phyloP scores from a whole-genome alignment of 2,329 filamentous ascomycete species.

The Ophiobolus disseminans region DNA sequence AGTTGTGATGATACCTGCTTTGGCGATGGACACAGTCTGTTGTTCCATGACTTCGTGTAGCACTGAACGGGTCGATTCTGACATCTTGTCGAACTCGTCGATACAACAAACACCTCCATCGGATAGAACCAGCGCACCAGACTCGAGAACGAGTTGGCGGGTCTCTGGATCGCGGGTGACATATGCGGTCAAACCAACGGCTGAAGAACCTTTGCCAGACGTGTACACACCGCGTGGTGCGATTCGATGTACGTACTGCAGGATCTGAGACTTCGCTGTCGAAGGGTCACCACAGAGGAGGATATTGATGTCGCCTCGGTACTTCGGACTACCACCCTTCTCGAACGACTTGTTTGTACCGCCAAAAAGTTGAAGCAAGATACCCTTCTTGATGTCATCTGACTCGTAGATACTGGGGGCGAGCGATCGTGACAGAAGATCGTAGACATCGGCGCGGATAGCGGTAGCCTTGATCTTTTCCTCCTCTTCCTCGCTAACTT shows the following conservation, averaged over 20 bases:
- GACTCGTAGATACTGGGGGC: slow-evolving; percentile 97
- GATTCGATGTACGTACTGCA: slow-evolving; percentile 97
- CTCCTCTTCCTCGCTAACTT: slow-evolving; percentile 85
- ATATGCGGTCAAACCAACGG: slow-evolving; percentile 79
- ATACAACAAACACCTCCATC: slow-evolving; percentile 81
- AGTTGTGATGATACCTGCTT: slow-evolving; percentile 82
- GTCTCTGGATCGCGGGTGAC: slow-evolving; percentile 78
- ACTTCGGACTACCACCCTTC: slow-evolving; percentile 93
- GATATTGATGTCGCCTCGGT: slow-evolving; percentile 97
- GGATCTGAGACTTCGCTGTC: slow-evolving; percentile 92
- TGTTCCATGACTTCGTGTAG: slow-evolving; percentile 84
- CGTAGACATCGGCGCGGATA: slow-evolving; percentile 85
- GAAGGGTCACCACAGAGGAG: slow-evolving; percentile 96
- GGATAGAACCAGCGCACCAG: slow-evolving; percentile 74
- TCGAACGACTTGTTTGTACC: slow-evolving; percentile 98
- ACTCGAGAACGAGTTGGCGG: slow-evolving; percentile 75
- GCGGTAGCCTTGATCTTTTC: slow-evolving; percentile 84
- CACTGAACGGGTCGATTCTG: slow-evolving; percentile 74
- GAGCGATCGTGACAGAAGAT: slow-evolving; percentile 86
- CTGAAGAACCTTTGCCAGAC: slow-evolving; percentile 77
- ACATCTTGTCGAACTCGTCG: slow-evolving; percentile 84
- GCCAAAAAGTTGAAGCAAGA: slow-evolving; percentile 93
- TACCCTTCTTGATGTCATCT: slow-evolving; percentile 99
- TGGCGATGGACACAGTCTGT: slow-evolving; percentile 79
- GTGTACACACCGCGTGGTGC: slow-evolving; percentile 86